phyloP scores from a whole-genome alignment of 345 rosid genomes.

The Aquilaria sinensis region DNA sequence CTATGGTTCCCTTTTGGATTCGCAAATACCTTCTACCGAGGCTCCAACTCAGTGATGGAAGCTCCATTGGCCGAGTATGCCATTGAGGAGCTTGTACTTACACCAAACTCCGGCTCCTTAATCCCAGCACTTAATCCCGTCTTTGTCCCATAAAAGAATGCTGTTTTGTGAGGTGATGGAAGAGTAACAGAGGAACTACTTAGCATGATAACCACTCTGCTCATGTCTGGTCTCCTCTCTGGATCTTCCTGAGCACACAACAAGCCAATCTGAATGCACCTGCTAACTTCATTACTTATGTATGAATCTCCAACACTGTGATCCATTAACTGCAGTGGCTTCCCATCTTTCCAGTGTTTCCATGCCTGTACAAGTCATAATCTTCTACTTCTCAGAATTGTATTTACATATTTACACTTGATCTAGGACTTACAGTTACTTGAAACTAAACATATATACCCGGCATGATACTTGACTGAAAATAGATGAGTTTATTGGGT shows the following conservation, averaged over 20 bases:
- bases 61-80: neutral
- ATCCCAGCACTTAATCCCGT: neutral
- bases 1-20: neutral
- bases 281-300: slow-evolving; percentile 1
- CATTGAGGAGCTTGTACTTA: neutral
- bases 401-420: neutral
- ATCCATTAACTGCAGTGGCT: slow-evolving; percentile 2
- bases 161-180: slow-evolving; percentile 5
- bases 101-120: neutral
- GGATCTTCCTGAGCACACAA: slow-evolving; percentile 12
- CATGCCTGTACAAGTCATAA: slow-evolving; percentile 8
- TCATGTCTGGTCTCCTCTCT: slow-evolving; percentile 7
- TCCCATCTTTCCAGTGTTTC: slow-evolving; percentile 9
- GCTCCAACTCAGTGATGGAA: slow-evolving; percentile 2
- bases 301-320: slow-evolving; percentile 1
- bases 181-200: slow-evolving; percentile 3
- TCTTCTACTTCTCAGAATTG: neutral
- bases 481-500: neutral
- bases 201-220: slow-evolving; percentile 14
- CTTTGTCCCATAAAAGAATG: neutral
- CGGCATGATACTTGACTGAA: neutral
- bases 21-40: neutral
- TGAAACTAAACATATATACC: too few species aligned
- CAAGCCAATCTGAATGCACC: slow-evolving; percentile 13
- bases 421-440: too few species aligned